Base-by-base conservation (phyloP, 2,329 filamentous ascomycete species). In the Gremmenia infestans region DNA sequence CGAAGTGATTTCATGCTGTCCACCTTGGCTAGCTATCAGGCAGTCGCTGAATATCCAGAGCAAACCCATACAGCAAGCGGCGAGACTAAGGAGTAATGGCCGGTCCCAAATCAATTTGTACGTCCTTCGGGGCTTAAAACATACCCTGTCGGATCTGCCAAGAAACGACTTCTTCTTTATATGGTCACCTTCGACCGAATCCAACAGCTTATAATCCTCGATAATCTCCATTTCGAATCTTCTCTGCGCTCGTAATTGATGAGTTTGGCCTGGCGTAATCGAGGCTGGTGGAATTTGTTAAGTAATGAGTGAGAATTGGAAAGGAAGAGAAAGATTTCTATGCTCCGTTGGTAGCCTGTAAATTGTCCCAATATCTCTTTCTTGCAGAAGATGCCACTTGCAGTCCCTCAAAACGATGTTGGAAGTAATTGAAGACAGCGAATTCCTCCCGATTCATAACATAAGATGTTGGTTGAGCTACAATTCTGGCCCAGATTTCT, bases 391-490 rank as follows among this genome's bases (percentile, higher is more conserved):
- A 67, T 42, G 77, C 77, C n/a, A 74, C 64, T 60, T 73, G 67
- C 61, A 79, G 71, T 57, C 81, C 81, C 32, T 74, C 70, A 67
- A 87, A 91, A 9, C 86, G 81, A 60, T 80, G 73, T 60, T 88
- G 86, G 71, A 88, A 93, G 72, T 87, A 93, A 76, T 94, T 95
- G 81, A 95, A 91, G 58, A 95, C 79, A 53, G 88, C 83, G 67
- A 94, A 95, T 73, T 96, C 90, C 71, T 90, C 84, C 60, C 80
- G 77, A 36, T 77, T 83, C 76, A 95, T 84, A 61, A 94, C 72
- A 71, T 93, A 95, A n/a, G 77, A 76, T 50, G 81, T 73, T 1
- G 88, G 88, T 35, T 86, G 75, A 3, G 77, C 75, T 64, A 85
- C 74, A 55, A 95, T 79, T 64, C 82, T 85, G 45, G 68, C 69